A percentile compares a stretch with the other conserved stretches of the same genome.
phyloP scores from a whole-genome alignment of 805 yeast species.

The Candida schatavii region DNA sequence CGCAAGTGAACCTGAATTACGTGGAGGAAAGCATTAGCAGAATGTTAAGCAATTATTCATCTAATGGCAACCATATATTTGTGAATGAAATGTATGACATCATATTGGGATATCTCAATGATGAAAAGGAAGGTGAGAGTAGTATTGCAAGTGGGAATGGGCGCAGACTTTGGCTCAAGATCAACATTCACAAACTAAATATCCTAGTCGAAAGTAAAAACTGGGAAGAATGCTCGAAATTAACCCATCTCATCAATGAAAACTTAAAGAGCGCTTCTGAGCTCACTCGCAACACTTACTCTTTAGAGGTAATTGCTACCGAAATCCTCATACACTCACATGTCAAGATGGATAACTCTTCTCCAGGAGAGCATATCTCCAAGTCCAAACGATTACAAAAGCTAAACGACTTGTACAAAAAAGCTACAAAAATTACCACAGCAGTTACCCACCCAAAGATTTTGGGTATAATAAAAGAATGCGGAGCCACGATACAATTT shows the following conservation, averaged over 20 bases:
- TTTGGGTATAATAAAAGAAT: constrained; percentile 71
- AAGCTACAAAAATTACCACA: constrained; percentile 42
- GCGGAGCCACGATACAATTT: constrained; percentile 70
- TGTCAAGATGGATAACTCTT: constrained; percentile 27
- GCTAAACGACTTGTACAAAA: constrained; percentile 48
- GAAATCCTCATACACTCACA: constrained; percentile 56
- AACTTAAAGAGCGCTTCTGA: constrained; percentile 41
- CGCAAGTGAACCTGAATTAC: constrained; percentile 31
- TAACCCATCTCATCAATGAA: constrained; percentile 36
- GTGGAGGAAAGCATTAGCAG: constrained; percentile 39
- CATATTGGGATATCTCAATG: constrained; percentile 23
- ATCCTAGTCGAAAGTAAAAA: constrained; percentile 29
- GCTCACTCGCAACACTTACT: constrained; percentile 42
- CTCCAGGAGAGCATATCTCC: background rate
- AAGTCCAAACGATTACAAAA: constrained; percentile 18
- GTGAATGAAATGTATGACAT: constrained; percentile 29
- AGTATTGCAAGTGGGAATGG: background rate
- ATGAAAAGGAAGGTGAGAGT: constrained; percentile 19
- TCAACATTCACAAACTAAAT: constrained; percentile 45
- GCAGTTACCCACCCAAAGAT: constrained; percentile 77
- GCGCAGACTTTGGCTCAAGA: constrained; percentile 43
- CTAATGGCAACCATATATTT: constrained; percentile 24
- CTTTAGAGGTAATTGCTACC: constrained; percentile 64
- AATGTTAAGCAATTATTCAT: constrained; percentile 32
- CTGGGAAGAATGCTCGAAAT: constrained; percentile 27